Conservation (phyloP, 2,329 filamentous ascomycete genomes). For the Botrytis aclada region DNA sequence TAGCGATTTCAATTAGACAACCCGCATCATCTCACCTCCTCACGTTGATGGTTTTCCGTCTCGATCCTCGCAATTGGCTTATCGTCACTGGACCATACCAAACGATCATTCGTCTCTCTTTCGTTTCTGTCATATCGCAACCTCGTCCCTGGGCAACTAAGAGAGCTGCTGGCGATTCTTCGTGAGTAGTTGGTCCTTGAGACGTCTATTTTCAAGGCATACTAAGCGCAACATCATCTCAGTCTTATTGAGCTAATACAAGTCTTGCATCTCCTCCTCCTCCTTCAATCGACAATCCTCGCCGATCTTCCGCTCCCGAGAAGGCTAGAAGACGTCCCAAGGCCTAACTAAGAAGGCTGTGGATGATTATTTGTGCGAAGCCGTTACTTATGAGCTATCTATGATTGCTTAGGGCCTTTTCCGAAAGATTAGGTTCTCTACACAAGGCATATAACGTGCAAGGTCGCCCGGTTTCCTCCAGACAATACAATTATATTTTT, state of each 20-base stretch:
- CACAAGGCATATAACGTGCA: background rate
- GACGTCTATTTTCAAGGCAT: background rate
- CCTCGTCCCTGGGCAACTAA: background rate
- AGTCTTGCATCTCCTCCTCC: background rate
- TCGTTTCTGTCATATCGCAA: background rate
- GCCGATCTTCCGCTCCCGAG: background rate
- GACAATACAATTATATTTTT: background rate
- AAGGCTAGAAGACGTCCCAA: background rate
- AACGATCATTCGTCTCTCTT: background rate
- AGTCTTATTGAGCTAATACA: background rate
- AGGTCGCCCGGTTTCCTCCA: background rate
- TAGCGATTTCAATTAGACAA: background rate
- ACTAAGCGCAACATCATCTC: background rate
- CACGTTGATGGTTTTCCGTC: background rate
- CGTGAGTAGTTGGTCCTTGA: background rate
- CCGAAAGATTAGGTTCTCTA: background rate
- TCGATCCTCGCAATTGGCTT: background rate
- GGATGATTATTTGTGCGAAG: background rate
- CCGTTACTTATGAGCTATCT: background rate
- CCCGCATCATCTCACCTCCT: background rate
- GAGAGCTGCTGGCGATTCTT: background rate
- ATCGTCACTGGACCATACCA: background rate
- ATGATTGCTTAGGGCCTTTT: background rate
- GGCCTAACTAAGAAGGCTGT: background rate
- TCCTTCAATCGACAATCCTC: background rate